These are phyloP conservation scores for Pseudoscleropodium purum DNA, from an alignment of 225 moss, liverwort and hornwort genomes.

Conservation along the genomic window DNA sequence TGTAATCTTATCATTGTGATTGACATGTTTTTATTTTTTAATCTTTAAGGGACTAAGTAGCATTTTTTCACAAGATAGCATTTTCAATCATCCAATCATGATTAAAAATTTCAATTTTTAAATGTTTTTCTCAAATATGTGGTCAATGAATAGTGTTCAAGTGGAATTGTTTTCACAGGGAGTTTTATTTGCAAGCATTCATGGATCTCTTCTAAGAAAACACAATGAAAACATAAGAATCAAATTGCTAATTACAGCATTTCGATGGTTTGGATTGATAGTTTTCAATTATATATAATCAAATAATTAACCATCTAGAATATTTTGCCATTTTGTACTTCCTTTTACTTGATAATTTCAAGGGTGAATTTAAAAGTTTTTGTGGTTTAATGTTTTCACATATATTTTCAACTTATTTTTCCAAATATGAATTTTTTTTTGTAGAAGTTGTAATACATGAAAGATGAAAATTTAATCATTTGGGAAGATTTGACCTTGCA, in stretches of 20 bases:
- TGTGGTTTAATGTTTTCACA: not conserved
- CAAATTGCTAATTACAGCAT: not conserved
- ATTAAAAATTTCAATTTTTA: not conserved
- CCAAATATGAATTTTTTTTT: not conserved
- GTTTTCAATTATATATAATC: not conserved
- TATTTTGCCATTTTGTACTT: not conserved
- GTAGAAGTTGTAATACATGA: fast-evolving
- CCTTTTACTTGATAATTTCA: fast-evolving
- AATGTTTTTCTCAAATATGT: fast-evolving
- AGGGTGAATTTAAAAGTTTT: fast-evolving
- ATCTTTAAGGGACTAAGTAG: not conserved
- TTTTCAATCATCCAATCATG: not conserved
- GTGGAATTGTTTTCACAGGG: not conserved
- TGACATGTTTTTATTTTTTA: too few species aligned
- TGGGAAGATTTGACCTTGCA: not conserved
- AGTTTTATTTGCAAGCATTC: not conserved
- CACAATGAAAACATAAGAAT: not conserved
- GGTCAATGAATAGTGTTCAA: not conserved
- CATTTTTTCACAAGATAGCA: not conserved
- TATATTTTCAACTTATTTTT: not conserved
- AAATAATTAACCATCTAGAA: not conserved
- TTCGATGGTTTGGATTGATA: fast-evolving
- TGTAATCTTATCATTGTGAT: not conserved
- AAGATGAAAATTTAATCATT: not conserved
- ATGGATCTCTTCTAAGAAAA: too few species aligned